Evolutionary conservation across 768 basidiomycete species (phyloP), one percentile per base, ranked within the genome.

Genomic region (Calocybe cyanea): DNA sequence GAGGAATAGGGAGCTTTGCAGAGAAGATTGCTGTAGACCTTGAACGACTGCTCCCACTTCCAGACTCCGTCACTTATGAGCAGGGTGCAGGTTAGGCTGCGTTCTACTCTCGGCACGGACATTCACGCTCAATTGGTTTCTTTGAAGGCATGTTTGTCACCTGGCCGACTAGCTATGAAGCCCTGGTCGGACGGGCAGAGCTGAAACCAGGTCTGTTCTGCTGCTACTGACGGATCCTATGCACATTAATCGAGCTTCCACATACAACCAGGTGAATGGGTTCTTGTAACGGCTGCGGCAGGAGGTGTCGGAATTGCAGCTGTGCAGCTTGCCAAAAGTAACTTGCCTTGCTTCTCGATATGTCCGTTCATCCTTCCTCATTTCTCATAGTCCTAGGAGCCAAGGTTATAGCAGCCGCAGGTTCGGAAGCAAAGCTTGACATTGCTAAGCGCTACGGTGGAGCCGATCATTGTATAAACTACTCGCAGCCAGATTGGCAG

Each of bases 271-370:
- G 88, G 87, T 17, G 95, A 97, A 67, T 92, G 86, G 80, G 80
- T 96, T 2, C 80, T 99, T 2, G 84, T 98, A 3, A 91, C 92
- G 40, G 95, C 93, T 6, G 89, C 90, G n/a, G 95, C 94, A 1
- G 95, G 95, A 2, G 95, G 93, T 10, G 93, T 98, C 4, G 94
- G 94, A 0, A 82, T 95, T 41, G 83, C 85, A 5, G 94, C 95
- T 6, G 82, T 93, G 14, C 95, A 97, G 60, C 75, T 97, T 43
- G 94, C 92, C 17, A 96, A 96, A 77, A 83, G 91, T 89, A 25
- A 30, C 60, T 33, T 4, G 14, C n/a, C n/a, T 15, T 8, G 30
- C 25, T 23, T 19, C 40, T n/a, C 19, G 20, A 13, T 35, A 2
- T 23, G 20, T 19, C 21, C n/a, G 8, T 23, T 36, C 5, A 20